Conservation (phyloP, 371 early-diverging fungal species). For the Mucor circinelloides region DNA sequence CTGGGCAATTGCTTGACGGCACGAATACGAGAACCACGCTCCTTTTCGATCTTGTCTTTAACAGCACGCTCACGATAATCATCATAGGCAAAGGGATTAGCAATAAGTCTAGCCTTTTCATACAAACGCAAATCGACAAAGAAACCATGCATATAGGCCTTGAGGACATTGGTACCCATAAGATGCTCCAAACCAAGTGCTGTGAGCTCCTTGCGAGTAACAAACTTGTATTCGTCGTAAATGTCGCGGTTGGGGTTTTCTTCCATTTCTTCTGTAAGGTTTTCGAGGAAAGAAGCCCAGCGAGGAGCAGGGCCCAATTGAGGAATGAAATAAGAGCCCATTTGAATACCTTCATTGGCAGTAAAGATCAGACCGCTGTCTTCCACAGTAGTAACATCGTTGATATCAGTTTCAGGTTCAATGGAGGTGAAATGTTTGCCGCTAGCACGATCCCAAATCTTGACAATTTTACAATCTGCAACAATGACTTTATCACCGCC, state of each 20-base stretch:
- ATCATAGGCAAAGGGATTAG: slow-evolving; percentile 97
- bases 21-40: slow-evolving; percentile 88
- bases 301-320: slow-evolving; percentile 94
- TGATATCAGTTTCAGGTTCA: slow-evolving; percentile 91
- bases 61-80: slow-evolving; percentile 82
- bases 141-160: slow-evolving; percentile 99
- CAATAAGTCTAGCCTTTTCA: slow-evolving; percentile 93
- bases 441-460: slow-evolving; percentile 86
- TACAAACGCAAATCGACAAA: slow-evolving; percentile 95
- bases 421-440: slow-evolving; percentile 89
- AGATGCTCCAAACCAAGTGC: slow-evolving; percentile 91
- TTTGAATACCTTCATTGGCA: slow-evolving; percentile 94
- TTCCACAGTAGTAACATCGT: slow-evolving; percentile 86
- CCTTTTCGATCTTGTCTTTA: slow-evolving; percentile 83
- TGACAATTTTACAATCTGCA: slow-evolving; percentile 89
- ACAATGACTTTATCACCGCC: slow-evolving; percentile 79
- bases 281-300: slow-evolving; percentile 97
- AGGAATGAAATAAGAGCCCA: slow-evolving; percentile 94
- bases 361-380: slow-evolving; percentile 91
- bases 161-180: slow-evolving; percentile 91
- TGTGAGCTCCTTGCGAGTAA: slow-evolving; percentile 88
- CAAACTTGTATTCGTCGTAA: slow-evolving; percentile 98
- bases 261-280: slow-evolving; percentile 97
- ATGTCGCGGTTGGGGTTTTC: slow-evolving; percentile 84
- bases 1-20: slow-evolving; percentile 86